These are phyloP conservation scores for Chaetoscypha palmicola DNA, from an alignment of 2,329 filamentous ascomycete species.

Conservation along the genomic window DNA sequence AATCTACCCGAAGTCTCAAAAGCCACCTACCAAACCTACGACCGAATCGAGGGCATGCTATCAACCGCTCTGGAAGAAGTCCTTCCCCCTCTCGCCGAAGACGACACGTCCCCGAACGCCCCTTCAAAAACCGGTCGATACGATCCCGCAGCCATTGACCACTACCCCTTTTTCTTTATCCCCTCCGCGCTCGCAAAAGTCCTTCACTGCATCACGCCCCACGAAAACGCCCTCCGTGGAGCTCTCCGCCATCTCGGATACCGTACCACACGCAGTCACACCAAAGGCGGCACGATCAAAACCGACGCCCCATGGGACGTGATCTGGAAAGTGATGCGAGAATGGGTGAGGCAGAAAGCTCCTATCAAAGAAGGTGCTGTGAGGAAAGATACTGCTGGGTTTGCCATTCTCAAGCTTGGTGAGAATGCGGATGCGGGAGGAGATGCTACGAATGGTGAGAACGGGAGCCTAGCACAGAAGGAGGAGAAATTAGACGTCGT, in stretches of 20 bases:
- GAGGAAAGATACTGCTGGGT: conserved; percentile 63
- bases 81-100: conserved; percentile 16
- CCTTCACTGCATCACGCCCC: conserved; percentile 71
- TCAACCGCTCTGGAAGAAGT: conserved; percentile 76
- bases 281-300: conserved; percentile 82
- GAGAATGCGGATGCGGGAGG: conserved; percentile 2
- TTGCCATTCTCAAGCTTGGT: conserved; percentile 52
- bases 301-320: conserved; percentile 87
- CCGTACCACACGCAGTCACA: conserved; percentile 76
- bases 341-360: conserved; percentile 77
- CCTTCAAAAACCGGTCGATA: conserved; percentile 37
- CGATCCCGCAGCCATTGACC: conserved; percentile 60
- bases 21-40: conserved; percentile 69
- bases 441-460: conserved; percentile 6
- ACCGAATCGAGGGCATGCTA: conserved; percentile 85
- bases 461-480: conserved; percentile 19
- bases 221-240: conserved; percentile 72
- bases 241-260: conserved; percentile 79
- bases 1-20: conserved; percentile 61
- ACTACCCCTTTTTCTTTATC: conserved; percentile 79
- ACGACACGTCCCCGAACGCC: conserved; percentile 27
- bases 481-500: conserved; percentile 39
- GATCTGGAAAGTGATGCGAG: conserved; percentile 88
- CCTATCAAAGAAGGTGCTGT: conserved; percentile 70
- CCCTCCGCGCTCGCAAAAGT: conserved; percentile 68